These are phyloP conservation scores for Punica granatum DNA, from an alignment of 345 rosid species.

Conservation along the genomic window DNA sequence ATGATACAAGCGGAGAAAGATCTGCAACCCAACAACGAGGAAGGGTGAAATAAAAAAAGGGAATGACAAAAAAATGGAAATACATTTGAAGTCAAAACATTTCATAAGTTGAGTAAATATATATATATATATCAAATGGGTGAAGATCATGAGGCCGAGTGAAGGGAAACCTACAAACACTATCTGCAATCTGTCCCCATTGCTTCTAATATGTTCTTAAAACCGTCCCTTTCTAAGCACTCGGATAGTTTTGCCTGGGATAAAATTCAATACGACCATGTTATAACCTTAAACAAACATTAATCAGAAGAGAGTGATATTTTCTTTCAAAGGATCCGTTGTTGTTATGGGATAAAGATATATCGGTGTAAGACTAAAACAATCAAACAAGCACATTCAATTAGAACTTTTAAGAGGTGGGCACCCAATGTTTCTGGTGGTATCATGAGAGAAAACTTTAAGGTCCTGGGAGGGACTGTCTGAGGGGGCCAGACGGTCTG, in stretches of 20 bases:
- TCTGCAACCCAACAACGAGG: not conserved
- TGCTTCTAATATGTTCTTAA: constrained; percentile 75
- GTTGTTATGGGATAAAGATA: too few relatives aligned
- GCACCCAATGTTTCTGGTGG: not conserved
- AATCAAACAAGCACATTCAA: not conserved
- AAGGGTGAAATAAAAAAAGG: not conserved
- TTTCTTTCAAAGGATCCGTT: too few relatives aligned
- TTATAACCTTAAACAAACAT: not conserved
- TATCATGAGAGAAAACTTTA: not conserved
- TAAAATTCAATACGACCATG: not conserved
- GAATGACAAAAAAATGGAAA: not conserved
- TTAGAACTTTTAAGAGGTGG: not conserved
- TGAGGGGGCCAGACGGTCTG: too few relatives aligned
- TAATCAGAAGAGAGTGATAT: not conserved
- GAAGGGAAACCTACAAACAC: not conserved
- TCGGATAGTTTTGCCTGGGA: constrained; percentile 69
- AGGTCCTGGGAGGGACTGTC: too few relatives aligned
- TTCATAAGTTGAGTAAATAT: not conserved
- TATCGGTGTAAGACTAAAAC: not conserved
- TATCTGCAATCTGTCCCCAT: constrained; percentile 83
- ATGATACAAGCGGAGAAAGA: not conserved
- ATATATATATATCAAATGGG: not conserved
- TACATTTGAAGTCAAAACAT: not conserved
- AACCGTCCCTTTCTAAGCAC: constrained; percentile 87
- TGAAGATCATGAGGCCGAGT: too few relatives aligned